Conservation (phyloP, 352 stramenopile species). For the Globisporangium spiculum region DNA sequence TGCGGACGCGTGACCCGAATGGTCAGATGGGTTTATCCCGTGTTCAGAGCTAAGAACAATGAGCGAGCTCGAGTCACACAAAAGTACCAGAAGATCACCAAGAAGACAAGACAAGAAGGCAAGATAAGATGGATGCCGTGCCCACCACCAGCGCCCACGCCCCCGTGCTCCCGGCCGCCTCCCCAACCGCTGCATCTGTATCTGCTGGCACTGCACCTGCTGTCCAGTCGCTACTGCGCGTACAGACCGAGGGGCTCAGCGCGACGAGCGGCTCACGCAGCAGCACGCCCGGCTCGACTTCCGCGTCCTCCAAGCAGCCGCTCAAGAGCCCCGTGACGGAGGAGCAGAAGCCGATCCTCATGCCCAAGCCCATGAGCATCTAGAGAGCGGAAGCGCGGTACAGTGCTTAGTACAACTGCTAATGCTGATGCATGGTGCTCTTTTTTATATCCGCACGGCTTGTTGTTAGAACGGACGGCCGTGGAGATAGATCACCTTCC, state of each 20-base stretch:
- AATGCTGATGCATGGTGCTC: neutral
- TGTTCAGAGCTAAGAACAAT: too few species aligned
- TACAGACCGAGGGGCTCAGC: neutral
- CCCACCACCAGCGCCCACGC: neutral
- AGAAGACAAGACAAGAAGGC: neutral
- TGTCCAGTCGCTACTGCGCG: neutral
- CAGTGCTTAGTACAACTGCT: neutral
- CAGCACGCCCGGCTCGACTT: conserved; percentile 20
- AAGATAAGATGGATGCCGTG: neutral
- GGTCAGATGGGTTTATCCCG: too few species aligned
- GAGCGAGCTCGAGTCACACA: too few species aligned
- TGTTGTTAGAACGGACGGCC: neutral
- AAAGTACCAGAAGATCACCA: neutral
- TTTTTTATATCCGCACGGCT: neutral
- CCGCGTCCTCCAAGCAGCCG: conserved; percentile 17
- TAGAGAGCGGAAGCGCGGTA: conserved; percentile 16
- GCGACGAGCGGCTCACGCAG: neutral
- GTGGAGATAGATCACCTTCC: neutral
- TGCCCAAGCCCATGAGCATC: conserved; percentile 69
- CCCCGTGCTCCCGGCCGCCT: neutral
- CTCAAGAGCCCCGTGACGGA: conserved; percentile 46
- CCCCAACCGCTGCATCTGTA: neutral
- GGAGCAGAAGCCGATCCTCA: conserved; percentile 60
- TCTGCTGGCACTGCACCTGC: neutral
- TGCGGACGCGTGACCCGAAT: too few species aligned